Evolutionary conservation across 352 stramenopile genomes (phyloP).

Genomic region (Albugo laibachii): DNA sequence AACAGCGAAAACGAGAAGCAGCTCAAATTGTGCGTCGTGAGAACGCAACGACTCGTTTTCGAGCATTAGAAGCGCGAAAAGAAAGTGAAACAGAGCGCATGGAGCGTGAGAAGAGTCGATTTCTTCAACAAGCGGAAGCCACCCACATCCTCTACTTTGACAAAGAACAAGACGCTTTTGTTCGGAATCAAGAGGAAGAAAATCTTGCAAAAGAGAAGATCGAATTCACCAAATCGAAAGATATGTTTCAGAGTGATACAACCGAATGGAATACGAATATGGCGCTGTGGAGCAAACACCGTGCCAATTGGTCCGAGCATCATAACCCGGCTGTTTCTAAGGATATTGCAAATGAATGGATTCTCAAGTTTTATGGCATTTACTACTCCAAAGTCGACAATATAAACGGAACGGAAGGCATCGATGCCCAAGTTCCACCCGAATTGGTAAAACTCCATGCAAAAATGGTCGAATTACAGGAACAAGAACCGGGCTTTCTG

Average conservation of each 20-base stretch:
- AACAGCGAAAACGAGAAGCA: slow-evolving; percentile 51
- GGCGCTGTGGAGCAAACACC: slow-evolving; percentile 73
- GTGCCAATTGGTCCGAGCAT: slow-evolving; percentile 68
- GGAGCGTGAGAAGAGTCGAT: slow-evolving; percentile 66
- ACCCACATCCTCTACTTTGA: slow-evolving; percentile 76
- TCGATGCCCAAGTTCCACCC: slow-evolving; percentile 23
- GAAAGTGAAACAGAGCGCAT: slow-evolving; percentile 60
- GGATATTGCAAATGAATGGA: slow-evolving; percentile 75
- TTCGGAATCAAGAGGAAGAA: slow-evolving; percentile 61
- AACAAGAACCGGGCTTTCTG: slow-evolving; percentile 54
- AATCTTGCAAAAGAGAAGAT: slow-evolving; percentile 72
- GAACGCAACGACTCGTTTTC: slow-evolving; percentile 46
- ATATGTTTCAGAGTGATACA: slow-evolving; percentile 73
- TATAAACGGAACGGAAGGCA: background rate
- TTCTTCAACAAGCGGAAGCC: slow-evolving; percentile 43
- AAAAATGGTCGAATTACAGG: slow-evolving; percentile 66
- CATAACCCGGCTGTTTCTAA: slow-evolving; percentile 77
- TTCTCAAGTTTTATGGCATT: slow-evolving; percentile 72
- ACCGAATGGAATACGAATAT: slow-evolving; percentile 80
- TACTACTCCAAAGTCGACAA: slow-evolving; percentile 23
- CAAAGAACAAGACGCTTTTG: slow-evolving; percentile 43
- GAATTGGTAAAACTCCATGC: slow-evolving; percentile 55
- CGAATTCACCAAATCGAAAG: slow-evolving; percentile 78
- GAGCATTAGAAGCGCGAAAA: slow-evolving; percentile 62
- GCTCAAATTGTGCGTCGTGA: slow-evolving; percentile 54